phyloP scores from a whole-genome alignment of 257 asterid species.

The Solanum pimpinellifolium region DNA sequence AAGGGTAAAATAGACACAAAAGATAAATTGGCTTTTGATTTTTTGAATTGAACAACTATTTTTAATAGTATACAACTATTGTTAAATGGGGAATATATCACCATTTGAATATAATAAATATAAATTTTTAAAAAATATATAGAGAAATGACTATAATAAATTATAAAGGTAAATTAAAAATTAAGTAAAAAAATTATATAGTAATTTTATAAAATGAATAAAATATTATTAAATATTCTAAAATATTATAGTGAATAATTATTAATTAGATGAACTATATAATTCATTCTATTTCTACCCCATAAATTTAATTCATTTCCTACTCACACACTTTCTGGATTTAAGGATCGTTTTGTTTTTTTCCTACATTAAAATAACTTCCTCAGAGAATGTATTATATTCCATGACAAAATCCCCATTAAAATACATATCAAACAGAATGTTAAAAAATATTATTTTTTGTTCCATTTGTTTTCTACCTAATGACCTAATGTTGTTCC shows the following conservation, averaged over 20 bases:
- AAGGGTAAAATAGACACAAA: neutral
- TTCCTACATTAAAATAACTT: neutral
- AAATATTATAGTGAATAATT: too few relatives aligned
- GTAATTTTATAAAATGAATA: too few relatives aligned
- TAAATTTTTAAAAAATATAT: too few relatives aligned
- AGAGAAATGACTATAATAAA: neutral
- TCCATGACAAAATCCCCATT: neutral
- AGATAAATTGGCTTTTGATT: too few relatives aligned
- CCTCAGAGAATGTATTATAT: constrained; percentile 5
- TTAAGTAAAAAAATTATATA: too few relatives aligned
- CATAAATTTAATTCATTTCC: neutral
- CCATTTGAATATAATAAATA: neutral
- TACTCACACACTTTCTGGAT: constrained; percentile 15
- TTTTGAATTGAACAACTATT: too few relatives aligned
- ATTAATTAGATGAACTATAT: neutral
- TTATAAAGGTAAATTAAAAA: neutral
- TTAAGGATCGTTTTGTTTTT: constrained; percentile 15
- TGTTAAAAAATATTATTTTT: neutral
- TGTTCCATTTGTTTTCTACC: neutral
- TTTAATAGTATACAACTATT: too few relatives aligned
- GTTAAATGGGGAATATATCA: neutral
- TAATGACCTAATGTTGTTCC: neutral
- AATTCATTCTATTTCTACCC: constrained; percentile 7
- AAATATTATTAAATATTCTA: too few relatives aligned
- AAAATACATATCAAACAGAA: neutral